Base-by-base conservation (phyloP, 2,329 filamentous ascomycete genomes). In the Sclerotinia subarctica region DNA sequence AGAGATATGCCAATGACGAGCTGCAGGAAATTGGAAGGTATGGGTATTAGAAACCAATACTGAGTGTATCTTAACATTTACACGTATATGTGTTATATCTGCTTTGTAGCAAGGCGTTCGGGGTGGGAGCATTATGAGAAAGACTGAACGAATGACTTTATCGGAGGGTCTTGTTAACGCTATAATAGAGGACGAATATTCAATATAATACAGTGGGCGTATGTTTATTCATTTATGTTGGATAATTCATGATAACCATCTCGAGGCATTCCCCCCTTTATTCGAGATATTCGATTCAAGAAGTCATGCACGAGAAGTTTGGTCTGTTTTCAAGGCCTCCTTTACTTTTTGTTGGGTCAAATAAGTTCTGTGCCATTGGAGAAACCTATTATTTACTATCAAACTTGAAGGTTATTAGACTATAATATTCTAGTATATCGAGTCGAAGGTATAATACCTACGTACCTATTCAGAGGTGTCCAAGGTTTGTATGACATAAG, bases 1-100 rank as follows among this genome's bases (percentile, higher is more conserved):
- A 81, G 84, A 69, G 80, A 80, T 29, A 83, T 89, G 83, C 81
- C 85, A 57, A 83, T 88, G 81, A 83, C 82, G 77, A 85, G 81
- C 73, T 91, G 88, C 78, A 80, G 80, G 74, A 82, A 81, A 71
- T 76, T 90, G 73, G 80, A 85, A 66, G 79, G 81, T 58, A 76
- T 87, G 78, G 82, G 82, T 77, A 44, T 49, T 29, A 26, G 69
- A 66, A 63, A 47, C n/a, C 42, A 58, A 29, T 63, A 52, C 66
- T 56, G 64, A 29, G 46, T 56, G 32, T n/a, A 44, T n/a, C 35
- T 35, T 53, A 29, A 56, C 35, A 53, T 26, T 53, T 24, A 66
- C 67, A 56, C 35, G 69, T 74, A 70, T 70, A 70, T 68, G 60
- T 70, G 35, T 68, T 70, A 46, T 57, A 63, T 67, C 57, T 69